These are phyloP conservation scores for Ciborinia camelliae DNA, from an alignment of 2,329 filamentous ascomycete genomes.

Conservation along the genomic window DNA sequence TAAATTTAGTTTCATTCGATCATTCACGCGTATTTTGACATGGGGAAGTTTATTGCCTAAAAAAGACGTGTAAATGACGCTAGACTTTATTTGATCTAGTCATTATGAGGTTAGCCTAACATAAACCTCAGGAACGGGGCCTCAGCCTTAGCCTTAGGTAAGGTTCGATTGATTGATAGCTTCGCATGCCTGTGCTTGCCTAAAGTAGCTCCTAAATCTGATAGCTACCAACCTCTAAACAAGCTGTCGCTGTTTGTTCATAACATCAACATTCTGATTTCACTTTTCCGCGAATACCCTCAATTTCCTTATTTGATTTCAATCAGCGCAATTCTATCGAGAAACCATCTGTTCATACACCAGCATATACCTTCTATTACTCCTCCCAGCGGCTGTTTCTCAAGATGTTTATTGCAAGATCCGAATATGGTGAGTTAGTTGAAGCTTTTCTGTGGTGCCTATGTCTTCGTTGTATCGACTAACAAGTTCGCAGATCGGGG, in stretches of 20 bases:
- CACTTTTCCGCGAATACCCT: conserved; percentile 4
- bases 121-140: conserved; percentile 16
- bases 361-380: neutral
- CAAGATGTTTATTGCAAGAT: conserved; percentile 99
- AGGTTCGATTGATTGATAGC: conserved; percentile 4
- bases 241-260: conserved; percentile 14
- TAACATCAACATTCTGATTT: conserved; percentile 17
- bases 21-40: conserved; percentile 19
- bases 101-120: neutral
- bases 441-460: conserved; percentile 14
- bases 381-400: conserved; percentile 37
- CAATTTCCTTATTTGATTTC: neutral
- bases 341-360: neutral
- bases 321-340: neutral
- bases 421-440: conserved; percentile 85
- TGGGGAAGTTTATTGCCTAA: conserved; percentile 8
- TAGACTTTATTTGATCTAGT: conserved; percentile 9
- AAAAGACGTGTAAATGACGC: conserved; percentile 13
- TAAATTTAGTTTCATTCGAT: neutral
- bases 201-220: conserved; percentile 18
- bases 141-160: no score
- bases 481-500: conserved; percentile 72
- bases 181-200: conserved; percentile 23
- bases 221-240: conserved; percentile 18
- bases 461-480: conserved; percentile 32